Percentiles rank a stretch among this genome's conserved stretches.
Conservation (phyloP, 768 basidiomycete genomes). For the Auricularia auricula-judae region DNA sequence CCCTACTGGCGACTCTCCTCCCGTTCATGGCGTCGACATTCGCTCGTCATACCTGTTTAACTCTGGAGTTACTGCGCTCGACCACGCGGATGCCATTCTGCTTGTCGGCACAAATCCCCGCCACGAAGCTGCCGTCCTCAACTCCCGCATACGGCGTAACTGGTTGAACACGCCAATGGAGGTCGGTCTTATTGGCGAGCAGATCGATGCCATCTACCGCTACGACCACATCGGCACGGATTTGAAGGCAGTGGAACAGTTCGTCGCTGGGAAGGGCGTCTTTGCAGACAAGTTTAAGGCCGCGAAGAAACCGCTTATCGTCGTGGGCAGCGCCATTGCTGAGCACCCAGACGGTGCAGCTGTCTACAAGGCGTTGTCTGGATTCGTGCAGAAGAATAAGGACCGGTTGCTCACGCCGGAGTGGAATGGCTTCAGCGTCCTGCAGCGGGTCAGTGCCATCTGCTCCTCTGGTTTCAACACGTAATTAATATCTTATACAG, state of each 20-base stretch:
- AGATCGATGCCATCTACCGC: conserved; percentile 83
- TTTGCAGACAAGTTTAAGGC: conserved; percentile 82
- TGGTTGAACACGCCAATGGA: conserved; percentile 85
- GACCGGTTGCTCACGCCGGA: conserved; percentile 66
- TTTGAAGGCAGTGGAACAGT: conserved; percentile 62
- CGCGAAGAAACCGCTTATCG: conserved; percentile 85
- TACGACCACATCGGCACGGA: conserved; percentile 83
- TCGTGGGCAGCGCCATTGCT: conserved; percentile 77
- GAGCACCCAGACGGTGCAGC: conserved; percentile 80
- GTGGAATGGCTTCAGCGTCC: conserved; percentile 91
- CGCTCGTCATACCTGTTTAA: conserved; percentile 98
- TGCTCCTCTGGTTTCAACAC: not conserved
- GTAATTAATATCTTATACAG: conserved; percentile 26
- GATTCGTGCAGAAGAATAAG: conserved; percentile 73
- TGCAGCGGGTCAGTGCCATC: conserved; percentile 65
- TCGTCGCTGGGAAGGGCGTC: conserved; percentile 62
- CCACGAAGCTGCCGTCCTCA: conserved; percentile 94
- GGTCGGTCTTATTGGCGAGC: conserved; percentile 82
- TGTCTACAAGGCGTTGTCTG: conserved; percentile 64
- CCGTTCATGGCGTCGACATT: conserved; percentile 75
- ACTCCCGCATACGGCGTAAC: conserved; percentile 91
- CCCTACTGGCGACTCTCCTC: conserved; percentile 49
- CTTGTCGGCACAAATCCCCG: conserved; percentile 94
- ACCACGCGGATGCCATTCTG: conserved; percentile 84
- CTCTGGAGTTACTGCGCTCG: conserved; percentile 79